These are phyloP conservation scores for Huiozyma sinensis DNA, from an alignment of 805 yeast species.

Conservation along the genomic window DNA sequence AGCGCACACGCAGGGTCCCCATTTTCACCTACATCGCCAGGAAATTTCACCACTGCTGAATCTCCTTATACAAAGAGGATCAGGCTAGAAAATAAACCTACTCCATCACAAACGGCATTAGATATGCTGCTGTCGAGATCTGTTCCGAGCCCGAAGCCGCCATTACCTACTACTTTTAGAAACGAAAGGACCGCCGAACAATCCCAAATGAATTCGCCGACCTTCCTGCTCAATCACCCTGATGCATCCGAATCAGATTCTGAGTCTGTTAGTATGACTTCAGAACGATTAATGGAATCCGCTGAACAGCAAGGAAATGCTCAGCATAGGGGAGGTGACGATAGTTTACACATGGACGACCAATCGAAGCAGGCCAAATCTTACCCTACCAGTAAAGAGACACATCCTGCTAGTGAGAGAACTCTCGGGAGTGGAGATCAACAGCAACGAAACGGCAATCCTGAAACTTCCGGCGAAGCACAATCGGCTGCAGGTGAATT, in stretches of 20 bases:
- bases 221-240: background rate
- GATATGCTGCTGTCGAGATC: conserved; percentile 23
- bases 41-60: conserved; percentile 5
- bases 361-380: background rate
- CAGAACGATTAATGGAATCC: no score
- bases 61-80: conserved; percentile 15
- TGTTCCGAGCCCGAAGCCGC: conserved; percentile 9
- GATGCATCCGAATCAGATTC: background rate
- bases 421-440: background rate
- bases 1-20: conserved; percentile 6
- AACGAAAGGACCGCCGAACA: background rate
- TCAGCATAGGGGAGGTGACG: no score
- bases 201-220: background rate
- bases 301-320: no score
- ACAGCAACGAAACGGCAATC: background rate
- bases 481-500: background rate
- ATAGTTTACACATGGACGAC: no score
- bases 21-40: conserved; percentile 15
- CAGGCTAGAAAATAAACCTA: conserved; percentile 18
- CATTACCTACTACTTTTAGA: background rate
- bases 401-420: background rate
- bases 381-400: background rate
- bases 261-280: background rate
- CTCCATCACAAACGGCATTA: conserved; percentile 24
- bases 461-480: no score